A percentile compares a stretch with the other conserved stretches of the same genome.
Evolutionary conservation across 805 yeast genomes (phyloP).

Genomic region (Ogataea nitratoaversa): DNA sequence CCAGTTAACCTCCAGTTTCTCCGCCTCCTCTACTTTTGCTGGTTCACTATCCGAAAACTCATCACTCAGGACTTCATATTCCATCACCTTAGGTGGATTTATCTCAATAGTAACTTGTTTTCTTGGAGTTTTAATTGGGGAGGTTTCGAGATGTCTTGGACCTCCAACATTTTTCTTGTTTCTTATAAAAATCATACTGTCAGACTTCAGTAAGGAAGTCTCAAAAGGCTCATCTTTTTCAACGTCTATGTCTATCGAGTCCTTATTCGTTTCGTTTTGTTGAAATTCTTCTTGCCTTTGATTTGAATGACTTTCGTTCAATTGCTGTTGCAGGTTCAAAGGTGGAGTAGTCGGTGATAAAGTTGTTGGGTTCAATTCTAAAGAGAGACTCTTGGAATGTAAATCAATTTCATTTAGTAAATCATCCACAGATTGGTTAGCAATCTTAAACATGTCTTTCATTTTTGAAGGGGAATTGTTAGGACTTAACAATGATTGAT

Average conservation of each 20-base stretch:
- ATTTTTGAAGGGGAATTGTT: not conserved
- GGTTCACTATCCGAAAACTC: slow-evolving; percentile 12
- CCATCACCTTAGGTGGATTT: slow-evolving; percentile 35
- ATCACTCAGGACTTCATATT: slow-evolving; percentile 28
- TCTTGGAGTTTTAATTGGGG: slow-evolving; percentile 26
- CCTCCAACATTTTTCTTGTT: slow-evolving; percentile 27
- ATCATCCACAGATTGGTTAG: slow-evolving; percentile 37
- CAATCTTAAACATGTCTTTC: slow-evolving; percentile 24
- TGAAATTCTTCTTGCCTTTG: slow-evolving; percentile 2
- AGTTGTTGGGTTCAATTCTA: slow-evolving; percentile 9
- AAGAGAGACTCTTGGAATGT: slow-evolving; percentile 9
- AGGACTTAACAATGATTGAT: not conserved
- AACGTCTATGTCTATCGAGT: slow-evolving; percentile 1
- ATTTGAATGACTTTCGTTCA: slow-evolving; percentile 3
- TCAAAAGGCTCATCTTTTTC: slow-evolving; percentile 6
- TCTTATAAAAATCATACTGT: slow-evolving; percentile 18
- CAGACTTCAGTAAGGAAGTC: slow-evolving; percentile 11
- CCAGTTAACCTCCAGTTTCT: slow-evolving; percentile 25
- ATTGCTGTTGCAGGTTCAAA: slow-evolving; percentile 6
- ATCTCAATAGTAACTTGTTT: slow-evolving; percentile 36
- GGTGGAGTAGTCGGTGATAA: slow-evolving; percentile 22
- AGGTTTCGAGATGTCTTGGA: slow-evolving; percentile 17
- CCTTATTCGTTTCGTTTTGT: slow-evolving; percentile 1
- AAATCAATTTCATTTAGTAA: slow-evolving; percentile 29
- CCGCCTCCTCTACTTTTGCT: slow-evolving; percentile 11